phyloP scores from a whole-genome alignment of 2,329 filamentous ascomycete species.

The Pestalotiopsis sp. region DNA sequence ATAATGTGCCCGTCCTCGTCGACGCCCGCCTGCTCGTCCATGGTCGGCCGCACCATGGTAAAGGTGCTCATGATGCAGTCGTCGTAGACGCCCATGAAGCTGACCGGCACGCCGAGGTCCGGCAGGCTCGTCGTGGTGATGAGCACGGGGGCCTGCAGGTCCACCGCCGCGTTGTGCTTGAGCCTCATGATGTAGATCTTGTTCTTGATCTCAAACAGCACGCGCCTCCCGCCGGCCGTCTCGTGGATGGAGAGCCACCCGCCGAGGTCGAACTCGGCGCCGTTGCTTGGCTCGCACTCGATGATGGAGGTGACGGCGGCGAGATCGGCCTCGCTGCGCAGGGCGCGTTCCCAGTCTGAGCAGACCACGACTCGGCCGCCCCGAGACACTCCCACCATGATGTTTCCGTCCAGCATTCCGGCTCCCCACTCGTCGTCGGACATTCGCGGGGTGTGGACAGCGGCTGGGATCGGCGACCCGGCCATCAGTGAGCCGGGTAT shows the following conservation, averaged over 20 bases:
- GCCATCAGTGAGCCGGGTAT: conserved; percentile 14
- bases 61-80: conserved; percentile 48
- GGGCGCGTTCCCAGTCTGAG: conserved; percentile 39
- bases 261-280: conserved; percentile 41
- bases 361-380: conserved; percentile 43
- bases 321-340: conserved; percentile 27
- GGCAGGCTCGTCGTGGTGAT: conserved; percentile 8
- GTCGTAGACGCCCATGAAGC: conserved; percentile 46
- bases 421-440: conserved; percentile 47
- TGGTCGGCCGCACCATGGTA: conserved; percentile 20
- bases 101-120: conserved; percentile 38
- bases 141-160: conserved; percentile 11
- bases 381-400: conserved; percentile 43
- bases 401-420: conserved; percentile 39
- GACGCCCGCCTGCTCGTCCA: background rate
- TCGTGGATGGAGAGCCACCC: conserved; percentile 45
- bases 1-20: background rate
- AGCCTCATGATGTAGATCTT: conserved; percentile 41
- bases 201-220: conserved; percentile 44
- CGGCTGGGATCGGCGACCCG: conserved; percentile 21
- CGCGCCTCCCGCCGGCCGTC: conserved; percentile 23
- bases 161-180: conserved; percentile 31
- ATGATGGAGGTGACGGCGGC: conserved; percentile 32
- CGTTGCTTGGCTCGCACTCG: conserved; percentile 39
- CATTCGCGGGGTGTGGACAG: conserved; percentile 18